Conservation (phyloP, 2,329 filamentous ascomycete genomes). For the Chaetothyriales sp. region DNA sequence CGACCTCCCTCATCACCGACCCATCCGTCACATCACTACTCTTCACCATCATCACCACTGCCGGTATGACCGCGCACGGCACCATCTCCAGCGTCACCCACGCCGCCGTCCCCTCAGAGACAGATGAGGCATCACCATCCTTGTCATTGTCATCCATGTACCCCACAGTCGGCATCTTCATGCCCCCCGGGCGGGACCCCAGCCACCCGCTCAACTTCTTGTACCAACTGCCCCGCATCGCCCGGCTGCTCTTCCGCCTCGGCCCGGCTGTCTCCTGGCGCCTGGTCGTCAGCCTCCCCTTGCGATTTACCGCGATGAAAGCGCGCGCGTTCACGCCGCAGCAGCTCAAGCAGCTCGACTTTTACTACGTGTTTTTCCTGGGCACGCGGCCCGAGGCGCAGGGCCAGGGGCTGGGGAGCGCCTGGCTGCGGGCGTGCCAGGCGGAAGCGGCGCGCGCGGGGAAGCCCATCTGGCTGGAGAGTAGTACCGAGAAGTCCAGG, state of each 20-base stretch:
- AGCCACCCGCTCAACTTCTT: neutral
- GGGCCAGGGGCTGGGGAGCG: neutral
- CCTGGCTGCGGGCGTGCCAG: neutral
- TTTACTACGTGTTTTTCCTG: neutral
- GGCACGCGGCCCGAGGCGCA: neutral
- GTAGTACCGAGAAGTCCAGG: conserved; percentile 9
- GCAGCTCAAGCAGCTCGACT: neutral
- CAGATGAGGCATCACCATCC: neutral
- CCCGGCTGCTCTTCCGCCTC: neutral
- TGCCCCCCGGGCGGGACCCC: neutral
- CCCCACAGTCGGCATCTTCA: neutral
- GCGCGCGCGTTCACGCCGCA: neutral
- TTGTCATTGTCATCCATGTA: neutral
- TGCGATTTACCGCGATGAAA: neutral
- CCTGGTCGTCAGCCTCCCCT: neutral
- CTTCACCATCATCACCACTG: neutral
- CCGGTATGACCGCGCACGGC: neutral
- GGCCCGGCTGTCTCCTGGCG: neutral
- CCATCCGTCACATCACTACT: neutral
- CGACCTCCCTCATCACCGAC: neutral
- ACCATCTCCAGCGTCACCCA: neutral
- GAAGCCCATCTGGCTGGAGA: conserved; percentile 14
- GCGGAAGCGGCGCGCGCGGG: neutral
- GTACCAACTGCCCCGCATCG: neutral
- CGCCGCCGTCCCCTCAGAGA: neutral